Evolutionary conservation across 2,329 filamentous ascomycete genomes (phyloP).

Genomic region (Sporothrix brunneoviolacea): DNA sequence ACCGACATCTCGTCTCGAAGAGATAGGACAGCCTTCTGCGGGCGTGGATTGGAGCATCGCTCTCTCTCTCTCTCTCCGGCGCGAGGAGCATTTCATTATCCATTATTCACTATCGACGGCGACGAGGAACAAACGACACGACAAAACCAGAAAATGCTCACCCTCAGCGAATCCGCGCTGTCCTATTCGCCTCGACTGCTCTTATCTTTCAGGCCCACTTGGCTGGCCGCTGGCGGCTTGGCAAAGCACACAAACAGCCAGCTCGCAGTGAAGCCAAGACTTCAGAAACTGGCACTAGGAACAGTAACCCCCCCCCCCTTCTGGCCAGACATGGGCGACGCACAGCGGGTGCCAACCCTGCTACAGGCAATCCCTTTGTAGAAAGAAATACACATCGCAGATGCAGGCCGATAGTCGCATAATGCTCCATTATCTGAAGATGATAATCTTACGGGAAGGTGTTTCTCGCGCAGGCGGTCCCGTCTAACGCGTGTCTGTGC

Average conservation of each 20-base stretch:
- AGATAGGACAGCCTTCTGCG: no score
- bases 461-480: no score
- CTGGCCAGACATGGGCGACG: neutral
- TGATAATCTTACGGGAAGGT: neutral
- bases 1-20: no score
- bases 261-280: no score
- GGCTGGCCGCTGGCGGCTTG: slow-evolving; percentile 16
- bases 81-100: no score
- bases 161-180: slow-evolving; percentile 5
- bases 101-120: slow-evolving; percentile 5
- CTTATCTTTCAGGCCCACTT: slow-evolving; percentile 19
- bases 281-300: no score
- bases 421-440: slow-evolving; percentile 6
- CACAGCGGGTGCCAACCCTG: neutral
- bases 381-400: slow-evolving; percentile 12
- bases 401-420: slow-evolving; percentile 1
- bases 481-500: no score
- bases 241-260: slow-evolving; percentile 12
- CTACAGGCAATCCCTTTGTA: slow-evolving; percentile 5
- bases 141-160: neutral
- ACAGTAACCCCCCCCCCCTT: neutral
- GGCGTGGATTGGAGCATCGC: no score
- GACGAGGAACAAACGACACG: neutral
- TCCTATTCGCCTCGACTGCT: slow-evolving; percentile 13
- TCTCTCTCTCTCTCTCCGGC: no score